Conservation (phyloP, 371 early-diverging fungal species). For the Mortierella sp. region DNA sequence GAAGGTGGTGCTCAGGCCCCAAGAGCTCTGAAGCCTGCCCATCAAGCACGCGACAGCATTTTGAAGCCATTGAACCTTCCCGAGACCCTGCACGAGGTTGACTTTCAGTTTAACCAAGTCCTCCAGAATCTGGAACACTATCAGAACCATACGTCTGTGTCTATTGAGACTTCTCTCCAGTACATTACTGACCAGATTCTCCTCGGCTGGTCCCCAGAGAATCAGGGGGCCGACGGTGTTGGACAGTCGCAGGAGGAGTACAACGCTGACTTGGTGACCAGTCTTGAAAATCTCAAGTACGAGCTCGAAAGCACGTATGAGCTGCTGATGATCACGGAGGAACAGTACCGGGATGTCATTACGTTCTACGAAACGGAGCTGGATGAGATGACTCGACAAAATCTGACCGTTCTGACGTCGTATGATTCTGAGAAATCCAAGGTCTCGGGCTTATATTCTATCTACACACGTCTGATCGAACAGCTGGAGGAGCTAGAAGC, state of each 20-base stretch:
- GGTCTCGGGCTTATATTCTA: slow-evolving; percentile 34
- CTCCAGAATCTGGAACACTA: slow-evolving; percentile 65
- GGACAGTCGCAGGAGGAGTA: slow-evolving; percentile 50
- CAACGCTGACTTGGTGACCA: slow-evolving; percentile 37
- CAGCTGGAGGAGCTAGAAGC: slow-evolving; percentile 55
- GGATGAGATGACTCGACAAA: slow-evolving; percentile 60
- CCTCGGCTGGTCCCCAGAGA: slow-evolving; percentile 40
- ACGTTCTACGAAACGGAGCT: slow-evolving; percentile 65
- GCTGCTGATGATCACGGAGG: slow-evolving; percentile 67
- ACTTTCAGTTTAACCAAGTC: slow-evolving; percentile 65
- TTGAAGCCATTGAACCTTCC: slow-evolving; percentile 50
- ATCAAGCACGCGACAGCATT: slow-evolving; percentile 47
- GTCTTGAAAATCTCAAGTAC: slow-evolving; percentile 56
- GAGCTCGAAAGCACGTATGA: slow-evolving; percentile 68
- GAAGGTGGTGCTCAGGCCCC: slow-evolving; percentile 8
- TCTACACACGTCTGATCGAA: slow-evolving; percentile 50
- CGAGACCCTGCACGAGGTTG: slow-evolving; percentile 56
- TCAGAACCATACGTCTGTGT: slow-evolving; percentile 66
- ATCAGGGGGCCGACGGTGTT: slow-evolving; percentile 29
- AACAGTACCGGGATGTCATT: slow-evolving; percentile 64
- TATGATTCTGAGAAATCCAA: slow-evolving; percentile 55
- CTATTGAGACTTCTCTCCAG: slow-evolving; percentile 63
- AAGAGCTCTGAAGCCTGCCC: slow-evolving; percentile 13
- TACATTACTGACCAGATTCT: slow-evolving; percentile 66
- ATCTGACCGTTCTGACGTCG: slow-evolving; percentile 42